Percentiles rank a stretch among this genome's conserved stretches.
These are phyloP conservation scores for Kurtzmaniella quercitrusa DNA, from an alignment of 1,139 yeast species.

Conservation along the genomic window DNA sequence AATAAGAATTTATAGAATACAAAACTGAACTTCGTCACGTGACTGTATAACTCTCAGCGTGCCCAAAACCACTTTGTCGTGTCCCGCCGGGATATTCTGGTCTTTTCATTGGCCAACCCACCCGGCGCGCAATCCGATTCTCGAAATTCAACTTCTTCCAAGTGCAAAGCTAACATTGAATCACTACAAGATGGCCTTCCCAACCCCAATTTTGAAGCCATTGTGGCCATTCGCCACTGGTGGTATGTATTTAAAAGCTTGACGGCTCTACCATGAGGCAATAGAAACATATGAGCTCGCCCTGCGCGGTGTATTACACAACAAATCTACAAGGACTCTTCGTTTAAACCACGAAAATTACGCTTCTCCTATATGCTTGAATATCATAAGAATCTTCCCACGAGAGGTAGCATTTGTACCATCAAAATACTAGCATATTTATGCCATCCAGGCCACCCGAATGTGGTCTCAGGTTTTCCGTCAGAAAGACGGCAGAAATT, in stretches of 20 bases:
- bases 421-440: too few species aligned
- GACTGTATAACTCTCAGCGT: neutral
- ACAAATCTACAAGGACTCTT: too few species aligned
- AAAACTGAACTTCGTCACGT: neutral
- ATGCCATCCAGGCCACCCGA: too few species aligned
- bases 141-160: slow-evolving; percentile 2
- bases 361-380: too few species aligned
- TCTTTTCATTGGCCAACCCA: slow-evolving; percentile 3
- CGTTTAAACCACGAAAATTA: too few species aligned
- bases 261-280: neutral
- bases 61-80: slow-evolving; percentile 1
- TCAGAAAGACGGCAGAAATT: too few species aligned
- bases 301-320: too few species aligned
- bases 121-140: slow-evolving; percentile 1
- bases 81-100: slow-evolving; percentile 4
- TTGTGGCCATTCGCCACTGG: slow-evolving; percentile 51
- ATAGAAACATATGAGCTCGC: too few species aligned
- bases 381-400: too few species aligned
- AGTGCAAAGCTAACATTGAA: neutral
- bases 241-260: slow-evolving; percentile 34
- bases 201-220: slow-evolving; percentile 45
- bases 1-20: slow-evolving; percentile 33
- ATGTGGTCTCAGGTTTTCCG: too few species aligned
- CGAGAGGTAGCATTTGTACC: too few species aligned
- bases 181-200: slow-evolving; percentile 17